Percentiles rank a stretch among this genome's conserved stretches.
These are phyloP conservation scores for Sparassis latifolia DNA, from an alignment of 1,284 basidiomycete species.

Conservation along the genomic window DNA sequence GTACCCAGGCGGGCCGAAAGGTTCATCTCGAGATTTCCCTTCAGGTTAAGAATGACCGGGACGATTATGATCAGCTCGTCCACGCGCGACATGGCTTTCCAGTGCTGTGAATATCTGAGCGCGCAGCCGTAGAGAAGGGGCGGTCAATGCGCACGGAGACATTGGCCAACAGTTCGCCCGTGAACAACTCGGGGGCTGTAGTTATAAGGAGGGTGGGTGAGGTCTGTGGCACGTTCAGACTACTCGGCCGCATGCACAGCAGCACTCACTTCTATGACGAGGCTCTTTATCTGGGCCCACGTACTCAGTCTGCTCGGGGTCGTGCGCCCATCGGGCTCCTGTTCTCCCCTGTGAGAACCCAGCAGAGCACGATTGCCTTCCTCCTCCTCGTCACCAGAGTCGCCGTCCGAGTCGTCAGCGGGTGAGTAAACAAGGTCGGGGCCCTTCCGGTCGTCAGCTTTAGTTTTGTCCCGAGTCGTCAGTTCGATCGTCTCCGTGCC, in stretches of 20 bases:
- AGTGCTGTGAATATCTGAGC: slow-evolving; percentile 43
- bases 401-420: slow-evolving; percentile 24
- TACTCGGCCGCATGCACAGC: not conserved
- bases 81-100: slow-evolving; percentile 84
- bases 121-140: not conserved
- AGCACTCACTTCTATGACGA: slow-evolving; percentile 54
- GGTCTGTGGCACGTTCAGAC: slow-evolving; percentile 37
- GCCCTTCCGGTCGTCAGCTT: slow-evolving; percentile 11
- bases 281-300: slow-evolving; percentile 51
- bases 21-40: slow-evolving; percentile 96
- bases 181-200: slow-evolving; percentile 73
- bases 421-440: slow-evolving; percentile 6
- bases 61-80: slow-evolving; percentile 97
- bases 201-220: slow-evolving; percentile 69
- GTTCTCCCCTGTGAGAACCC: slow-evolving; percentile 20
- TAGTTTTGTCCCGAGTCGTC: slow-evolving; percentile 26
- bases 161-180: slow-evolving; percentile 82
- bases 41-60: slow-evolving; percentile 91
- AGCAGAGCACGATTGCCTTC: slow-evolving; percentile 31
- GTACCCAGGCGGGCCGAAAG: slow-evolving; percentile 74
- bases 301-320: slow-evolving; percentile 1
- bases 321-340: slow-evolving; percentile 8
- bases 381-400: slow-evolving; percentile 5
- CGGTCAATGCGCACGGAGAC: slow-evolving; percentile 57
- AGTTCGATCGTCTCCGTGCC: slow-evolving; percentile 32